Conservation (phyloP, 73 alveolate species). For the Paramecium primaurelia region DNA sequence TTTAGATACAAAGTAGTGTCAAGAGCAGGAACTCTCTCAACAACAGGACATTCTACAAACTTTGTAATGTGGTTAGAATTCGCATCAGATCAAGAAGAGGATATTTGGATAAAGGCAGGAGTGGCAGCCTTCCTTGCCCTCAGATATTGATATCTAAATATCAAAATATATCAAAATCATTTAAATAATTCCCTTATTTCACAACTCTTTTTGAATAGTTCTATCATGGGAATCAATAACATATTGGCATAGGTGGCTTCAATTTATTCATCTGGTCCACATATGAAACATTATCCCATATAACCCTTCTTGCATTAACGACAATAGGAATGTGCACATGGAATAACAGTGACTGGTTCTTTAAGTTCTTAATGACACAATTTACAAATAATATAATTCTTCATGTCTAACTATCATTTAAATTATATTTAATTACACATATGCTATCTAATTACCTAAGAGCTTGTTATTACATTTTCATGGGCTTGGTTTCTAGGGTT, state of each 20-base stretch:
- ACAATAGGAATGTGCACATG: slow-evolving; percentile 40
- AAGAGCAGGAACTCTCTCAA: slow-evolving; percentile 96
- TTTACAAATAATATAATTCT: neutral
- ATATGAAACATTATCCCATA: neutral
- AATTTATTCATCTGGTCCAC: neutral
- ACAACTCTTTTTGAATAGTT: neutral
- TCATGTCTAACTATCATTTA: neutral
- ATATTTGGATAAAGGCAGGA: slow-evolving; percentile 93
- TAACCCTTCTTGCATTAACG: neutral
- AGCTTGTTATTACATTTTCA: neutral
- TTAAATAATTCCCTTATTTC: neutral
- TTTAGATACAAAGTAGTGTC: slow-evolving; percentile 82
- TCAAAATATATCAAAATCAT: neutral
- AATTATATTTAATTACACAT: neutral
- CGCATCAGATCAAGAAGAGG: slow-evolving; percentile 83
- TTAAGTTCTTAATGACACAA: neutral
- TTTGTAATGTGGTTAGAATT: slow-evolving; percentile 91
- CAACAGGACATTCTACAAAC: slow-evolving; percentile 94
- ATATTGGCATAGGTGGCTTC: neutral
- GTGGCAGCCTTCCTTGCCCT: slow-evolving; percentile 93
- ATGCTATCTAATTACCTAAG: neutral
- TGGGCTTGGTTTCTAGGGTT: neutral
- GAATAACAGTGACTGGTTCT: slow-evolving; percentile 39
- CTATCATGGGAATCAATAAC: neutral
- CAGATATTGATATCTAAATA: slow-evolving; percentile 75